These are phyloP conservation scores for Paramecium pentaurelia DNA, from an alignment of 73 alveolate species.

Conservation along the genomic window DNA sequence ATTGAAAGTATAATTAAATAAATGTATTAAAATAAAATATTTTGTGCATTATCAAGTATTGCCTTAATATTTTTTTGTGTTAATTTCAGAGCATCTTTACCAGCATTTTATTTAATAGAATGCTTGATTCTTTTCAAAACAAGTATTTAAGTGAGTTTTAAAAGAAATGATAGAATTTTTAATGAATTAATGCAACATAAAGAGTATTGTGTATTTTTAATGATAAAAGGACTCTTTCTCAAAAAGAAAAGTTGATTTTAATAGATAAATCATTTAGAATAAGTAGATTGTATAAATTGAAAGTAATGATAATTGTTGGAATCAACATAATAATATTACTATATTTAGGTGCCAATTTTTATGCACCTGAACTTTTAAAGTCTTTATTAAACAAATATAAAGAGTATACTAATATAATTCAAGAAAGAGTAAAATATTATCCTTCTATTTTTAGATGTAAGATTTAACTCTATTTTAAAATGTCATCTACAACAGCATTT, in stretches of 20 bases:
- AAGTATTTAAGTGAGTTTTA: background rate
- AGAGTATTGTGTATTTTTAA: background rate
- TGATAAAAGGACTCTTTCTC: background rate
- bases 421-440: background rate
- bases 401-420: background rate
- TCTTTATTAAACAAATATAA: background rate
- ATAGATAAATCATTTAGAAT: background rate
- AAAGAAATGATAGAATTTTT: background rate
- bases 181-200: background rate
- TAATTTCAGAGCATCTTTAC: background rate
- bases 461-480: background rate
- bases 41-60: background rate
- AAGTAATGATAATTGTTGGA: background rate
- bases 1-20: background rate
- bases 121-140: background rate
- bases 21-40: slow-evolving; percentile 2
- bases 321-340: background rate
- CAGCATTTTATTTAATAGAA: background rate
- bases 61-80: background rate
- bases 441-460: background rate
- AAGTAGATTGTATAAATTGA: background rate
- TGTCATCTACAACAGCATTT: background rate
- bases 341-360: background rate
- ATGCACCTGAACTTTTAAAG: background rate
- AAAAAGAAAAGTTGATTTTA: background rate